Evolutionary conservation across 2,329 filamentous ascomycete species (phyloP), one percentile per base, ranked within the genome.

Genomic region (Juglanconis sp.): DNA sequence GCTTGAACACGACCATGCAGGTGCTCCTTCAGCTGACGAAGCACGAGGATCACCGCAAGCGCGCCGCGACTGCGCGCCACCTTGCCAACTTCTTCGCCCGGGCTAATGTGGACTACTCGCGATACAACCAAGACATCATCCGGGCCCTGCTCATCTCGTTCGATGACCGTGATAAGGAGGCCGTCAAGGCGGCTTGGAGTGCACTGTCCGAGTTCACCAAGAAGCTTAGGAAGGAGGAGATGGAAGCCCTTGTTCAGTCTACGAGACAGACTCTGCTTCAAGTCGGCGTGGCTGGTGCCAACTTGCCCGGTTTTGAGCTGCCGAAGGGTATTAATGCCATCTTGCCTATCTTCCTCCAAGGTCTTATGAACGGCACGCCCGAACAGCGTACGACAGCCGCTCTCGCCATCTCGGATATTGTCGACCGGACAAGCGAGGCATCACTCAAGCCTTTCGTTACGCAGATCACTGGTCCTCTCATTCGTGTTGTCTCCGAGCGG

Each of bases 321-420:
- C 95, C 94, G 1, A 99, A 98, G 84, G 96, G 96, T 64, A 96
- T 99, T 81, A 96, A 92, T 70, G 93, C 95, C 64, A 88, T 99
- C 65, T 78, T 99, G 63, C 95, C 96, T 2, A 98, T 99, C 66
- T 98, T 99, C 84, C 76, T 98, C 71, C 96, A 99, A 72, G 95
- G 95, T 76, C 82, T 99, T 66, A 96, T 99, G 89, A 98, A 99
- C 69, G 96, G 95, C 60, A 93, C 90, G 42, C 81, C 90, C 15
- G 95, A 99, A 5, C 95, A 99, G 77, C 86, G 93, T 72, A 95
- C 92, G 32, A 91, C 96, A 72, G 87, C 95, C 60, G 95, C 96
- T 50, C 81, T 98, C 64, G 95, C 91, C 59, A 96, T 99, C 67
- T 96, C 93, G 2, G 96, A 99, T 72, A 90, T 99, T 66, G 89